Base-by-base conservation (phyloP, 345 rosid genomes). In the Lepidium sativum region DNA sequence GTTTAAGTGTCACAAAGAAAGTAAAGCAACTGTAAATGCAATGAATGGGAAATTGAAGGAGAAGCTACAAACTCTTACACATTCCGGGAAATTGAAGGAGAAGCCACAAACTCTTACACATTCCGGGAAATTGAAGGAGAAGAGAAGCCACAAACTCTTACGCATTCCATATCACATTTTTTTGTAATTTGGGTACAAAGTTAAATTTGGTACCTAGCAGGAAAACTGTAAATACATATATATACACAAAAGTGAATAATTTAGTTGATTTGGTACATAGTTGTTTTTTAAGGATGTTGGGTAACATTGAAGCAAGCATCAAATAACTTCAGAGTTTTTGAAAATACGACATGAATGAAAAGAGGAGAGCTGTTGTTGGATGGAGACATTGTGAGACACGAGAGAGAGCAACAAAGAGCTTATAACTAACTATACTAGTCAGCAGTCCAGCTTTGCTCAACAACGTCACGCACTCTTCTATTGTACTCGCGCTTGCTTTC, bases 381-480 rank as follows among this genome's bases (percentile, higher is more conserved):
- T 64, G 53, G 40, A 55, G 65, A 31, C 51, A 48, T 5, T 55
- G 51, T n/a, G 37, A 20, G 51, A 35, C 67, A 20, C 17, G 44
- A 34, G 68, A 45, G 44, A 63, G 33, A 51, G 69, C 43, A 54
- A 55, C 64, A 71, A 32, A 54, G 31, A 27, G 77, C 65, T 69
- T 54, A 60, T 54, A 64, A 57, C 60, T 32, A 56, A 54, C 64
- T 54, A 54, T 23, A 77, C 35, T 75, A 86, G 63, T 86, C 92
- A 13, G 92, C 89, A 8, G 92, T 84, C 92, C 87, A 84, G 77
- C 89, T 82, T 77, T 84, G 89, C 78, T 84, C 87, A 49, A 84
- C 89, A 52, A 86, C 75, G 64, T 84, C 92, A 7, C 87, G 83
- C 57, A 86, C 86, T 76, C 84, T 77, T 54, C 89, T 67, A 60